phyloP scores from a whole-genome alignment of 2,329 filamentous ascomycete genomes.

The Drechslerella stenobrocha region DNA sequence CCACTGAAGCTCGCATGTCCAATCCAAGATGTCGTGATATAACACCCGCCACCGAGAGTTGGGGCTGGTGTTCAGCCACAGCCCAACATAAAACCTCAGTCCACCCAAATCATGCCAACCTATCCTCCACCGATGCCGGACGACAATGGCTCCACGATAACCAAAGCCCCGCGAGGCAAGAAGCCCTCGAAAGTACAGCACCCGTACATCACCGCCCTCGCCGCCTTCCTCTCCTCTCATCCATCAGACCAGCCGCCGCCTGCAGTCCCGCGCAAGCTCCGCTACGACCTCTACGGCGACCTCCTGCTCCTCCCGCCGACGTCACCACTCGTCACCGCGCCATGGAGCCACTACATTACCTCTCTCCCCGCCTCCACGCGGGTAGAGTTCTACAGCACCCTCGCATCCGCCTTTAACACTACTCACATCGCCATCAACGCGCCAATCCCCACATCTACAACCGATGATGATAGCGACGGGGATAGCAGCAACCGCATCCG shows the following conservation, averaged over 20 bases:
- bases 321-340: conserved; percentile 56
- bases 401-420: conserved; percentile 57
- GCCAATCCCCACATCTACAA: conserved; percentile 59
- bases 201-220: conserved; percentile 16
- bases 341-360: conserved; percentile 55
- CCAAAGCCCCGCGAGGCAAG: background rate
- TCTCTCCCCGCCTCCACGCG: conserved; percentile 51
- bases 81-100: no score
- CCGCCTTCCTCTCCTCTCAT: conserved; percentile 16
- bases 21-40: no score
- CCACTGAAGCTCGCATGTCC: no score
- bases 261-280: conserved; percentile 48
- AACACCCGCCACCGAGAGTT: no score
- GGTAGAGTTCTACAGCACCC: conserved; percentile 56
- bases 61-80: no score
- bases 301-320: conserved; percentile 63
- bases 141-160: background rate
- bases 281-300: conserved; percentile 63
- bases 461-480: conserved; percentile 62
- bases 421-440: conserved; percentile 65
- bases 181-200: conserved; percentile 19
- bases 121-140: background rate
- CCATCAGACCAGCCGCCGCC: conserved; percentile 5
- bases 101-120: no score
- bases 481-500: conserved; percentile 67